phyloP scores from a whole-genome alignment of 2,329 filamentous ascomycete species.

The Alternaria ethzedia region DNA sequence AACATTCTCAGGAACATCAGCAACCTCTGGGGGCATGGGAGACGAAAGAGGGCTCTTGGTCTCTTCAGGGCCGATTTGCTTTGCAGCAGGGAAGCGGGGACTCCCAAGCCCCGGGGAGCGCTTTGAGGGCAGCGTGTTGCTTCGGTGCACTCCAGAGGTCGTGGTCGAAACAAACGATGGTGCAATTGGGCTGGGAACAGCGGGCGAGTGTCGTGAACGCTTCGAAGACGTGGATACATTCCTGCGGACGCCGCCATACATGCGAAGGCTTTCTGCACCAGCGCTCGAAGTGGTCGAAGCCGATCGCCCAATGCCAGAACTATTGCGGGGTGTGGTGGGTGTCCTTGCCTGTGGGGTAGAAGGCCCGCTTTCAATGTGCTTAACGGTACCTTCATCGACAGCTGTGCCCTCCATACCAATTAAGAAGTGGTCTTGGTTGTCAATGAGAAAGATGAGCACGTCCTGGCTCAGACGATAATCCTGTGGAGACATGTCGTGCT shows the following conservation, averaged over 20 bases:
- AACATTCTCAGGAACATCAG: constrained; percentile 13
- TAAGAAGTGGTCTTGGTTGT: constrained; percentile 97
- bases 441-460: constrained; percentile 95
- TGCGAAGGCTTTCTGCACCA: constrained; percentile 83
- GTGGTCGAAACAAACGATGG: constrained; percentile 46
- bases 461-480: constrained; percentile 97
- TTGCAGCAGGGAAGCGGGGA: constrained; percentile 44
- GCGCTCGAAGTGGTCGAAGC: constrained; percentile 73
- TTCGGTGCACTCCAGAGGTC: constrained; percentile 68
- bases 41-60: constrained; percentile 27
- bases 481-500: constrained; percentile 92
- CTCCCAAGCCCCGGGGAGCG: constrained; percentile 73
- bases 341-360: constrained; percentile 59
- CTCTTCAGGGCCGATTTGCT: constrained; percentile 56
- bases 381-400: constrained; percentile 81
- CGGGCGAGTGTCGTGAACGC: constrained; percentile 77
- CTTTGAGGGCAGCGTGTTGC: constrained; percentile 94
- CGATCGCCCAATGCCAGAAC: constrained; percentile 71
- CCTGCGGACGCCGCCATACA: constrained; percentile 78
- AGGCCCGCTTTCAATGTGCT: constrained; percentile 73
- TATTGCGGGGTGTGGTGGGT: constrained; percentile 57
- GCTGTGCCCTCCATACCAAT: constrained; percentile 99
- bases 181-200: constrained; percentile 67
- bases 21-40: constrained; percentile 21
- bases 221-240: constrained; percentile 94